A percentile compares a stretch with the other conserved stretches of the same genome.
Conservation (phyloP, 1,284 basidiomycete species). For the Irpex sp. region DNA sequence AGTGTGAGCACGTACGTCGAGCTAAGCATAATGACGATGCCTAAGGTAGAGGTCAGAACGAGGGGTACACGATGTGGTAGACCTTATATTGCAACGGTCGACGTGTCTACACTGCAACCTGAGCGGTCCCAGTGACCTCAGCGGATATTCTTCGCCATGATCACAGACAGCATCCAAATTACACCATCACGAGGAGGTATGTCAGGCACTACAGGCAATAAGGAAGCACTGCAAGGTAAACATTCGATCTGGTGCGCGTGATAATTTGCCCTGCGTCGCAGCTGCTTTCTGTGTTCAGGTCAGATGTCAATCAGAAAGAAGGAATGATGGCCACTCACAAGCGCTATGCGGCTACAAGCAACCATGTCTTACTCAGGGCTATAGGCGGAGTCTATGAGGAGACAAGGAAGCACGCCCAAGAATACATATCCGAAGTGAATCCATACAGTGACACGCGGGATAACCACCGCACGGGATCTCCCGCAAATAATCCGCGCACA, state of each 20-base stretch:
- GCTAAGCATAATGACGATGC: not conserved
- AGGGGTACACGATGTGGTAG: not conserved
- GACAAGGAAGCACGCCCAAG: too few relatives aligned
- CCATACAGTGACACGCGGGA: not conserved
- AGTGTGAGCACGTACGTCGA: conserved; percentile 13
- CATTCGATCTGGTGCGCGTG: too few relatives aligned
- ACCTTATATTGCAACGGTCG: not conserved
- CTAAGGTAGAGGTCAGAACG: not conserved
- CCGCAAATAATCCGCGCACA: not conserved
- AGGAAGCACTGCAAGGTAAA: too few relatives aligned
- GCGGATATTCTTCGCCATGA: not conserved
- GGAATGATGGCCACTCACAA: too few relatives aligned
- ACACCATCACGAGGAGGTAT: not conserved
- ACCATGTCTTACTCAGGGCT: too few relatives aligned
- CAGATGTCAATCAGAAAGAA: too few relatives aligned
- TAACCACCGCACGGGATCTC: not conserved
- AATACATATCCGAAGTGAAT: not conserved
- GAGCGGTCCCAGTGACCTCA: not conserved
- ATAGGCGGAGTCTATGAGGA: not conserved
- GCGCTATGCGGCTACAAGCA: too few relatives aligned
- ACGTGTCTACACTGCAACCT: not conserved
- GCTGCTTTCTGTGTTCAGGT: too few relatives aligned
- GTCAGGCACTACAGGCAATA: too few relatives aligned
- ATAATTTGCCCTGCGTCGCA: too few relatives aligned
- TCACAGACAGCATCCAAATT: not conserved